Conservation (phyloP, 2,329 filamentous ascomycete species). For the Neoarthrinium moseri region DNA sequence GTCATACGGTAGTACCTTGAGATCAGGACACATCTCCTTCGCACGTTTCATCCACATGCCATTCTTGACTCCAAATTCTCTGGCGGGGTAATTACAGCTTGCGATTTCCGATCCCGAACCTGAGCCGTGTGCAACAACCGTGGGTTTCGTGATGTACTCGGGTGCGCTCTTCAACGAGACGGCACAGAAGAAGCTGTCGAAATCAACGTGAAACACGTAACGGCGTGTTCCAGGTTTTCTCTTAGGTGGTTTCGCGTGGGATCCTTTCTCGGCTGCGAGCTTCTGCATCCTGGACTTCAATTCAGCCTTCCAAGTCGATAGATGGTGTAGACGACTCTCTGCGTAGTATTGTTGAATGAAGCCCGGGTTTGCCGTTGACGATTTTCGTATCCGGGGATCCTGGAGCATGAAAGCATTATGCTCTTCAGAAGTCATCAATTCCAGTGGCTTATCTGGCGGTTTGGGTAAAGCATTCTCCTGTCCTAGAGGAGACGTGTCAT, state of each 20-base stretch:
- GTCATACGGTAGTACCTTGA: slow-evolving; percentile 93
- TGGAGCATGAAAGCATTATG: slow-evolving; percentile 84
- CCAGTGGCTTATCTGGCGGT: slow-evolving; percentile 15
- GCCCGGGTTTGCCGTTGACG: slow-evolving; percentile 87
- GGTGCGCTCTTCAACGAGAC: slow-evolving; percentile 80
- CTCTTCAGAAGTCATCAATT: slow-evolving; percentile 76
- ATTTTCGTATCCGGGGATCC: slow-evolving; percentile 82
- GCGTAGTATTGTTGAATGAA: slow-evolving; percentile 95
- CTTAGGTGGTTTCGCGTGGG: slow-evolving; percentile 43
- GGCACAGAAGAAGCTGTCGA: slow-evolving; percentile 97
- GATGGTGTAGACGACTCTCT: slow-evolving; percentile 89
- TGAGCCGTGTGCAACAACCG: slow-evolving; percentile 83
- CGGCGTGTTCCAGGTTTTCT: slow-evolving; percentile 63
- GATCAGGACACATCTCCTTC: slow-evolving; percentile 74
- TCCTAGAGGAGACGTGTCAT: neutral
- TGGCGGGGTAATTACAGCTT: slow-evolving; percentile 93
- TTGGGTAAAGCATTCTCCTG: neutral
- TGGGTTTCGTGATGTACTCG: slow-evolving; percentile 73
- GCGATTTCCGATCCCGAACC: slow-evolving; percentile 92
- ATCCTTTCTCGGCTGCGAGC: slow-evolving; percentile 67
- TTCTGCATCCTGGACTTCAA: slow-evolving; percentile 86
- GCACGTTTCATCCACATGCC: slow-evolving; percentile 99
- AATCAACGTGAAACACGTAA: slow-evolving; percentile 94
- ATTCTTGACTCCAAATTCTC: slow-evolving; percentile 85
- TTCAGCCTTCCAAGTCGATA: slow-evolving; percentile 95